Conservation (phyloP, 331 rosid genomes). For the Cydonia oblonga region DNA sequence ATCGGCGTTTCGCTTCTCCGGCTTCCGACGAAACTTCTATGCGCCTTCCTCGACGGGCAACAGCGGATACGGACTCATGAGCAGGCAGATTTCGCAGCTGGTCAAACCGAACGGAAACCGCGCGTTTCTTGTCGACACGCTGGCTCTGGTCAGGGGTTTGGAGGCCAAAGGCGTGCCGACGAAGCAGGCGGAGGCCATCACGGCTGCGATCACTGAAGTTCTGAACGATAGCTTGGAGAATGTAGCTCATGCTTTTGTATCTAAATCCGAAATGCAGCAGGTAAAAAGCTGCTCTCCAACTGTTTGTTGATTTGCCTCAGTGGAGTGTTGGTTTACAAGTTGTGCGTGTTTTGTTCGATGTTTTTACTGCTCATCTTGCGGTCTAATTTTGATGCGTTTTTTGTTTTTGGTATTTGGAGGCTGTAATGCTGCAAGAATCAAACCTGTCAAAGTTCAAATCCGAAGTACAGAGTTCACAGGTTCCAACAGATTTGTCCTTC, state of each 20-base stretch:
- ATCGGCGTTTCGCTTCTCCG: not conserved
- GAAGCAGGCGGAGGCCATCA: constrained; percentile 50
- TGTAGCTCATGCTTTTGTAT: constrained; percentile 28
- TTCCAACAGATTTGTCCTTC: not conserved
- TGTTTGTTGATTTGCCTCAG: not conserved
- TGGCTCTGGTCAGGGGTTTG: constrained; percentile 41
- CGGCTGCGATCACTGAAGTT: constrained; percentile 32
- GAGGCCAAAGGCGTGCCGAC: constrained; percentile 42
- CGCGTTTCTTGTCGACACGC: constrained; percentile 51
- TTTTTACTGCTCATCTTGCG: not conserved
- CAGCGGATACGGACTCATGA: not conserved
- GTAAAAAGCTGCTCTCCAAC: not conserved
- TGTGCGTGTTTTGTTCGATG: not conserved
- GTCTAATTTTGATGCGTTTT: not conserved
- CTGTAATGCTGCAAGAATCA: constrained; percentile 22
- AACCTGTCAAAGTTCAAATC: constrained; percentile 31
- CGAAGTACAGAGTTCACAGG: constrained; percentile 38
- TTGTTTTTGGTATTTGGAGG: constrained; percentile 4
- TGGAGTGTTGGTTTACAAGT: not conserved
- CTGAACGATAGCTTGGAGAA: constrained; percentile 39
- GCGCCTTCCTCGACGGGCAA: not conserved
- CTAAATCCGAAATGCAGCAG: constrained; percentile 36
- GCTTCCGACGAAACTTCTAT: not conserved
- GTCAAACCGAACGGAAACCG: constrained; percentile 32
- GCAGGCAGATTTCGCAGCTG: constrained; percentile 28